Conservation (phyloP, 331 rosid species). For the Arachis monticola region DNA sequence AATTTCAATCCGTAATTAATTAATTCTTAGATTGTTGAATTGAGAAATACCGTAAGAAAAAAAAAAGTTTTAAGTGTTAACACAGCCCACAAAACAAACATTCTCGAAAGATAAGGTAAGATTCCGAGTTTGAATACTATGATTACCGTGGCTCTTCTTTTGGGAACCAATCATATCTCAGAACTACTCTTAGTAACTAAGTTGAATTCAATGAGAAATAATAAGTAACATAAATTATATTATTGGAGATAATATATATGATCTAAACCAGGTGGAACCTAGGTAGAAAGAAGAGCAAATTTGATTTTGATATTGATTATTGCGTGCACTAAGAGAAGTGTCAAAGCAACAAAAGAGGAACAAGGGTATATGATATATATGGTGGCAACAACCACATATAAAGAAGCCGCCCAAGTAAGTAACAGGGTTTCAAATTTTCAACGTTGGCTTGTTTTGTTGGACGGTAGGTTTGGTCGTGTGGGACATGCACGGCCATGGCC, state of each 20-base stretch:
- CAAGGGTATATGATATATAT: background rate
- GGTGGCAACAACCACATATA: conserved; percentile 28
- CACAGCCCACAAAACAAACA: conserved; percentile 13
- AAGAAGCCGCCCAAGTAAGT: conserved; percentile 52
- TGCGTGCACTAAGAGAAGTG: background rate
- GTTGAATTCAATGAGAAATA: conserved; percentile 16
- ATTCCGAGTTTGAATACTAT: conserved; percentile 35
- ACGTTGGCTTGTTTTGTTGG: conserved; percentile 35
- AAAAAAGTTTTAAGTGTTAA: background rate
- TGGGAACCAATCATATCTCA: conserved; percentile 37
- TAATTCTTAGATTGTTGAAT: too few relatives aligned
- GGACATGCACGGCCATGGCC: conserved; percentile 36
- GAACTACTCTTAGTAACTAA: conserved; percentile 12
- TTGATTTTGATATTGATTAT: background rate
- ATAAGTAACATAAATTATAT: too few relatives aligned
- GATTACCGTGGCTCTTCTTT: conserved; percentile 39
- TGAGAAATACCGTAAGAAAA: too few relatives aligned
- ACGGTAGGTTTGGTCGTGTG: conserved; percentile 59
- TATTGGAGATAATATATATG: too few relatives aligned
- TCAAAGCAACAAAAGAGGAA: conserved; percentile 35
- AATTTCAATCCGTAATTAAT: too few relatives aligned
- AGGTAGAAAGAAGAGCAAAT: background rate
- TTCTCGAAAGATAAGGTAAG: conserved; percentile 38
- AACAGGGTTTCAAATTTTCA: conserved; percentile 44
- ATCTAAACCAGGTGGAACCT: background rate